Base-by-base conservation (phyloP, 768 basidiomycete genomes). In the Russula sp. region DNA sequence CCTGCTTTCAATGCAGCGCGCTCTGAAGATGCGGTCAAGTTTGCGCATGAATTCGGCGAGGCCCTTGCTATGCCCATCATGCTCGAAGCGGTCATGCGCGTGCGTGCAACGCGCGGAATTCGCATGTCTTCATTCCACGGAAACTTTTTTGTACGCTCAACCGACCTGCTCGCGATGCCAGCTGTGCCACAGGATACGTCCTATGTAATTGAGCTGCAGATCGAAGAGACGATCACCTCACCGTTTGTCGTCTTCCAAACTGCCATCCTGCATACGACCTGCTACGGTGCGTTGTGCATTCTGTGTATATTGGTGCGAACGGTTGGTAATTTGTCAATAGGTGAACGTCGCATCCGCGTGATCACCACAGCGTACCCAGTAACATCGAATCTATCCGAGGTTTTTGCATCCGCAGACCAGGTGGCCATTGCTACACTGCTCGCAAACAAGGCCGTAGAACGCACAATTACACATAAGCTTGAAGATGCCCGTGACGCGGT, bases 61-160 rank as follows among this genome's bases (percentile, higher is more conserved):
- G 90, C 97, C 4, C 73, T 99, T 59, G 90, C 94, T 10, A 91
- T 88, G 80, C 92, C 94, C 5, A 91, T 98, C 70, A 95, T 94
- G 82, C 78, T 98, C 67, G 97, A 99, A 74, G 94, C 93, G 22
- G 92, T 99, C 59, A 98, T 97, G 81, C 91, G 97, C 73, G 93
- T 98, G 32, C 93, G 97, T 69, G 94, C 95, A n/a, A 94, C 97
- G 10, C 67, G 67, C 20, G 75, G 82, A 42, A 70, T 83, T 37
- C 75, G 81, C 35, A 80, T 84, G 78, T 77, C 82, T n/a, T 77
- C 80, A 16, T 84, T 83, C 77, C 78, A 83, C 68, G 83, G 83
- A 56, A 83, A 84, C 73, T 83, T 84, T 74, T 84, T 84, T 71
- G 78, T 82, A 39, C 79, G 81, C 49, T 82, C 80, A 13, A 81